Evolutionary conservation across 1,139 yeast genomes (phyloP), one percentile per base, ranked within the genome.

Genomic region (Torulaspora pretoriensis): DNA sequence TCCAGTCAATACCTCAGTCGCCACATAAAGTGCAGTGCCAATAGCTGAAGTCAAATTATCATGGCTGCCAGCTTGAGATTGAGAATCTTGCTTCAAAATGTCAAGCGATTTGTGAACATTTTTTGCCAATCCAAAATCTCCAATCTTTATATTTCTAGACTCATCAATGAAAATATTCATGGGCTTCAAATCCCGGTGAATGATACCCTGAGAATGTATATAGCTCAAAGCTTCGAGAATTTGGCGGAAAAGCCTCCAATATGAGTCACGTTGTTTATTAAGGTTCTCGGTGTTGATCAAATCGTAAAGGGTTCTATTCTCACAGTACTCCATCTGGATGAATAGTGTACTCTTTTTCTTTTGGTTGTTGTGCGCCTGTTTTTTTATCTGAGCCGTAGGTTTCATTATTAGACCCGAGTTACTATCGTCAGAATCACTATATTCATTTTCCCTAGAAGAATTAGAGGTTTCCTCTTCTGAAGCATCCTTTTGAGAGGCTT

Each of bases 281-380:
- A 90, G 70, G 0, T 89, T 90, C 51, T 84, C 94, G 38, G 78
- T 78, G 41, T 68, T 68, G 34, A 94, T 92, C 51, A 92, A 70
- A 63, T 92, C 96, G 40, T 78, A 76, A 30, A 94, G 68, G 0
- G 98, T 92, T 49, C 87, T 87, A 59, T 92, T 92, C 57, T 94
- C 98, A 68, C 98, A 94, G 61, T 92, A 94, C 63, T 94, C 98
- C 99, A 94, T 94, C 61, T 94, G 98, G 52, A 94, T 92, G 60
- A 71, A 94, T 51, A 74, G 71, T 35, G 75, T 90, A 68, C 78
- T 80, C 56, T 69, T 68, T 35, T 51, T 57, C 31, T 55, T 53
- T 8, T 27, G 16, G 24, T 35, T 32, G 12, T 37, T 30, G 27
- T 37, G 8, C 13, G 34, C 37, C 36, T n/a, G 29, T 24, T 12